Percentiles rank a stretch among this genome's conserved stretches.
phyloP scores from a whole-genome alignment of 208 protist species.

The Trypanosoma platydactyli region DNA sequence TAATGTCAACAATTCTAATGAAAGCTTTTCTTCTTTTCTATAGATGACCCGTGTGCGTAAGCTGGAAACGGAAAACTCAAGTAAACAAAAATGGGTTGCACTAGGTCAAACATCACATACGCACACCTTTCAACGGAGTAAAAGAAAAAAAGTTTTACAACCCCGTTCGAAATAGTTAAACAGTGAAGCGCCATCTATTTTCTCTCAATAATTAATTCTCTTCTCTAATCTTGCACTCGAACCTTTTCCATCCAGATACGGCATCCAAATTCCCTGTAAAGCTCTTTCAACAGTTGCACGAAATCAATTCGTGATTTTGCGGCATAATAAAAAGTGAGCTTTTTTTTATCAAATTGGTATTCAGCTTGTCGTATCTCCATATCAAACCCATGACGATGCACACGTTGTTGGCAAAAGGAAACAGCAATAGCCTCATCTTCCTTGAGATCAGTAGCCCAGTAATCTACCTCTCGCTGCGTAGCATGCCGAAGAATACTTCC shows the following conservation, averaged over 20 bases:
- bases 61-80: constrained; percentile 3
- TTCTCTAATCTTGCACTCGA: constrained; percentile 27
- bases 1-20: constrained; percentile 4
- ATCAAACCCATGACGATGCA: constrained; percentile 54
- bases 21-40: constrained; percentile 8
- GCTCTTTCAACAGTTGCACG: constrained; percentile 77
- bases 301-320: constrained; percentile 77
- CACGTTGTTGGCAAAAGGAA: constrained; percentile 63
- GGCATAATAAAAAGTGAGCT: constrained; percentile 92
- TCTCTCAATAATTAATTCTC: not conserved
- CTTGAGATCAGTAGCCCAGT: constrained; percentile 81
- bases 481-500: constrained; percentile 72
- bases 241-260: constrained; percentile 93
- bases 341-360: constrained; percentile 93
- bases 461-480: constrained; percentile 85
- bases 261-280: constrained; percentile 87
- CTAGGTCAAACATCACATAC: constrained; percentile 7
- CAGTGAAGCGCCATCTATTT: constrained; percentile 1
- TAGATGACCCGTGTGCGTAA: constrained; percentile 5
- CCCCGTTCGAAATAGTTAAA: too few relatives aligned
- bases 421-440: constrained; percentile 74
- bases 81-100: constrained; percentile 6
- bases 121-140: constrained; percentile 22
- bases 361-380: constrained; percentile 87
- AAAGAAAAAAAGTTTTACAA: constrained; percentile 6